These are phyloP conservation scores for Penicillium sp. DNA, from an alignment of 2,329 filamentous ascomycete species.

Conservation along the genomic window DNA sequence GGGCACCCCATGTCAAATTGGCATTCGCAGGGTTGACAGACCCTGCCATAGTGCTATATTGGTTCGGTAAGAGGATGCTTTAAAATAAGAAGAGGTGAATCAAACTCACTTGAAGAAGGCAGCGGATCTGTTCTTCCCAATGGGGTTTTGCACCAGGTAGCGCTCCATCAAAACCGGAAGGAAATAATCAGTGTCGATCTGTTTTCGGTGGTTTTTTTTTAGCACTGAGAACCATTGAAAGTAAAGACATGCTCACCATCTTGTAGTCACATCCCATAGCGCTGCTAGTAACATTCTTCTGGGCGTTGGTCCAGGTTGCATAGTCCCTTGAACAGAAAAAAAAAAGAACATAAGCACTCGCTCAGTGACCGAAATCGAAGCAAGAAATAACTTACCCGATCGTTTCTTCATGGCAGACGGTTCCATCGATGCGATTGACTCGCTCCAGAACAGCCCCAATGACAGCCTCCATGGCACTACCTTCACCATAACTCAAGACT, in stretches of 20 bases:
- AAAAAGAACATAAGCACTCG: not conserved
- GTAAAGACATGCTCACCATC: constrained; percentile 46
- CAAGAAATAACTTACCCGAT: constrained; percentile 47
- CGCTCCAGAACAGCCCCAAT: constrained; percentile 63
- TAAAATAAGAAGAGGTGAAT: not conserved
- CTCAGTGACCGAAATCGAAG: not conserved
- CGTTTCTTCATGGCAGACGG: constrained; percentile 65
- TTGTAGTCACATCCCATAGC: constrained; percentile 59
- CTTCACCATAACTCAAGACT: constrained; percentile 57
- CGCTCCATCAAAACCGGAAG: constrained; percentile 59
- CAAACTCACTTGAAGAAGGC: constrained; percentile 36
- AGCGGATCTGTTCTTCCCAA: constrained; percentile 41
- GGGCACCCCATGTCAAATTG: constrained; percentile 55
- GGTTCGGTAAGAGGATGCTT: constrained; percentile 4
- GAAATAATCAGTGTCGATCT: constrained; percentile 64
- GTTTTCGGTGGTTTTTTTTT: not conserved
- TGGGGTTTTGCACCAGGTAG: constrained; percentile 56
- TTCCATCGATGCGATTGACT: constrained; percentile 61
- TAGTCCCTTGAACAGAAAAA: constrained; percentile 52
- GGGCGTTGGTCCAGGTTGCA: constrained; percentile 59
- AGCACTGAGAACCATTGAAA: not conserved
- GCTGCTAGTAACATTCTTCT: constrained; percentile 55
- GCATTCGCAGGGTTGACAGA: constrained; percentile 53
- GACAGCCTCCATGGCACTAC: constrained; percentile 61
- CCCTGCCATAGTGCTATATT: constrained; percentile 46